Percentiles rank a stretch among this genome's conserved stretches.
phyloP scores from a whole-genome alignment of 129 eudicot species.

The Cynara cardunculus region DNA sequence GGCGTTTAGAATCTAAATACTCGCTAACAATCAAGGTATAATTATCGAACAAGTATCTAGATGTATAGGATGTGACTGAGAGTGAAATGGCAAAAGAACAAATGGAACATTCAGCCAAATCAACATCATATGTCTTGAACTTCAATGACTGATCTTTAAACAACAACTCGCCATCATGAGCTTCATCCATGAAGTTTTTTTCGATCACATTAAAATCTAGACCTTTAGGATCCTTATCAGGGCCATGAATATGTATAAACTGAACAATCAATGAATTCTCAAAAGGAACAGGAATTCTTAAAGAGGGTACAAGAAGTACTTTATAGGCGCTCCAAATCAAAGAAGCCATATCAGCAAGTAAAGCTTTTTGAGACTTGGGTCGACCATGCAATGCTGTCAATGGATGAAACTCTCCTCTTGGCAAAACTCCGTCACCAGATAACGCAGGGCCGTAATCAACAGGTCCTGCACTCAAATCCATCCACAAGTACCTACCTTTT shows the following conservation, averaged over 20 bases:
- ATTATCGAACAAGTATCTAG: constrained; percentile 91
- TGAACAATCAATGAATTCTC: constrained; percentile 72
- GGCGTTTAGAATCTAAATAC: constrained; percentile 79
- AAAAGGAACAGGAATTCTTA: constrained; percentile 76
- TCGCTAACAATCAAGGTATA: constrained; percentile 92
- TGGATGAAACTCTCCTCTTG: constrained; percentile 89
- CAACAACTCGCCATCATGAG: constrained; percentile 51
- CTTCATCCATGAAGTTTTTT: constrained; percentile 67
- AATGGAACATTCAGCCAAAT: constrained; percentile 58
- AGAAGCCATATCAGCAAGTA: constrained; percentile 74
- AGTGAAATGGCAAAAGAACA: constrained; percentile 80
- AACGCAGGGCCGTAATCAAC: constrained; percentile 92
- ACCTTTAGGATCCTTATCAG: constrained; percentile 37
- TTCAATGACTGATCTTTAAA: constrained; percentile 64
- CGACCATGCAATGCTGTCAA: constrained; percentile 64
- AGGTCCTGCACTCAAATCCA: constrained; percentile 96
- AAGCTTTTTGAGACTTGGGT: constrained; percentile 72
- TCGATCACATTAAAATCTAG: constrained; percentile 65
- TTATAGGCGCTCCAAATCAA: constrained; percentile 86
- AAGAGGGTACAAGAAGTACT: constrained; percentile 79
- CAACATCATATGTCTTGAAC: constrained; percentile 70
- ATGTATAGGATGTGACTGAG: constrained; percentile 65
- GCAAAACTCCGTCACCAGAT: constrained; percentile 88
- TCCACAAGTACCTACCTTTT: constrained; percentile 70
- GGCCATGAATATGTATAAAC: constrained; percentile 64